These are phyloP conservation scores for Fusarium aywerte DNA, from an alignment of 2,329 filamentous ascomycete species.

Conservation along the genomic window DNA sequence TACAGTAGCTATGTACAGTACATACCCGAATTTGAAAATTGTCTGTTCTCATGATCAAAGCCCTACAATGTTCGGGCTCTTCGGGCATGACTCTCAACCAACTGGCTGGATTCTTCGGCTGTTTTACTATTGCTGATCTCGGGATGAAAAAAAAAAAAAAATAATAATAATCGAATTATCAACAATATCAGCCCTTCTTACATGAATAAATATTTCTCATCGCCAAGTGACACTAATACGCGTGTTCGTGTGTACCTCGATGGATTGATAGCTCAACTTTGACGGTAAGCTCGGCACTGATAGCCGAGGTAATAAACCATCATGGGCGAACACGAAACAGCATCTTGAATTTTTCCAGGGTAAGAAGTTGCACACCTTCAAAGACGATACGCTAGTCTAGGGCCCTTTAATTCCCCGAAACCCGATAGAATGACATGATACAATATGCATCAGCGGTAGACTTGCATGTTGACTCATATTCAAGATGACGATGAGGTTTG, in stretches of 20 bases:
- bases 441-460: not conserved
- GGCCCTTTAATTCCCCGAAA: slow-evolving; percentile 14
- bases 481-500: not conserved
- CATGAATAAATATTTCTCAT: not conserved
- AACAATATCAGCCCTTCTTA: slow-evolving; percentile 7
- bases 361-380: not conserved
- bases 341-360: not conserved
- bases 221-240: slow-evolving; percentile 1
- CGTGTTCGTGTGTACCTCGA: not conserved
- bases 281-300: slow-evolving; percentile 10
- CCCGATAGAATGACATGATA: not conserved
- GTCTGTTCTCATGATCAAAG: no score
- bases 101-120: not conserved
- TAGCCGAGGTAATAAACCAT: not conserved
- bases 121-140: not conserved
- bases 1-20: no score
- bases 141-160: not conserved
- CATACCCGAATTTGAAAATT: no score
- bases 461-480: not conserved
- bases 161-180: no score
- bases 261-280: not conserved
- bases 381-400: not conserved
- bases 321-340: not conserved
- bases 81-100: not conserved
- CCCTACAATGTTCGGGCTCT: not conserved